These are phyloP conservation scores for Lachnellula arida DNA, from an alignment of 2,329 filamentous ascomycete species.

Conservation along the genomic window DNA sequence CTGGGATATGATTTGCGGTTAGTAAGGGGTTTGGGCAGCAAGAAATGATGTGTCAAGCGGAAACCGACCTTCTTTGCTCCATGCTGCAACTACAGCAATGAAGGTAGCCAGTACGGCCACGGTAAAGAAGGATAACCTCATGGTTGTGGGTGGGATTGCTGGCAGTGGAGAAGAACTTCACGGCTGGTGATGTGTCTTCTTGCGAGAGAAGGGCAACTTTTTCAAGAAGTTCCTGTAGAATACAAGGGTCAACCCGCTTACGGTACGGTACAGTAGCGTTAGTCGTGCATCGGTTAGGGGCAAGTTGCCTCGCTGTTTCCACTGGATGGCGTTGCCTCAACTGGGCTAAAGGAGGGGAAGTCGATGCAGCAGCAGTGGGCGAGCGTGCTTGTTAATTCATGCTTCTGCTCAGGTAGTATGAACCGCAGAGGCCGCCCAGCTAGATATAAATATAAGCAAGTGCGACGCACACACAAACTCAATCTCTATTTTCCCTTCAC, in stretches of 20 bases:
- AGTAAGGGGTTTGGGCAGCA: conserved; percentile 8
- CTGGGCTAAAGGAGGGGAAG: not conserved
- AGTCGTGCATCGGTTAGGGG: not conserved
- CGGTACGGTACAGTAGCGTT: not conserved
- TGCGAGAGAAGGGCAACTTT: not conserved
- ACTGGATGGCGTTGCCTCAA: not conserved
- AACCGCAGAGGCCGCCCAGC: not conserved
- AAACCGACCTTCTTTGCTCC: conserved; percentile 35
- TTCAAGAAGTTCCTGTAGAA: conserved; percentile 2
- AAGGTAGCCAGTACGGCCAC: conserved; percentile 29
- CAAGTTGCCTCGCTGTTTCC: conserved; percentile 18
- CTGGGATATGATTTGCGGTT: conserved; percentile 41
- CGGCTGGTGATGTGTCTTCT: conserved; percentile 22
- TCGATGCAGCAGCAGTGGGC: too few species aligned
- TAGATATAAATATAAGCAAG: not conserved
- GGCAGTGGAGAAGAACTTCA: conserved; percentile 5
- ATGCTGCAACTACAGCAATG: conserved; percentile 30
- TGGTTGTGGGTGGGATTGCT: conserved; percentile 21
- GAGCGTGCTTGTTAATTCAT: too few species aligned
- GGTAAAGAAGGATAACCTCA: conserved; percentile 30
- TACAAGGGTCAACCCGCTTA: not conserved
- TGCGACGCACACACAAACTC: not conserved
- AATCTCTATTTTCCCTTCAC: not conserved
- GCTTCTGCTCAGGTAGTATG: not conserved
- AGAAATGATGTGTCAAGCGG: not conserved